These are phyloP conservation scores for Onygena corvina DNA, from an alignment of 2,329 filamentous ascomycete species.

Conservation along the genomic window DNA sequence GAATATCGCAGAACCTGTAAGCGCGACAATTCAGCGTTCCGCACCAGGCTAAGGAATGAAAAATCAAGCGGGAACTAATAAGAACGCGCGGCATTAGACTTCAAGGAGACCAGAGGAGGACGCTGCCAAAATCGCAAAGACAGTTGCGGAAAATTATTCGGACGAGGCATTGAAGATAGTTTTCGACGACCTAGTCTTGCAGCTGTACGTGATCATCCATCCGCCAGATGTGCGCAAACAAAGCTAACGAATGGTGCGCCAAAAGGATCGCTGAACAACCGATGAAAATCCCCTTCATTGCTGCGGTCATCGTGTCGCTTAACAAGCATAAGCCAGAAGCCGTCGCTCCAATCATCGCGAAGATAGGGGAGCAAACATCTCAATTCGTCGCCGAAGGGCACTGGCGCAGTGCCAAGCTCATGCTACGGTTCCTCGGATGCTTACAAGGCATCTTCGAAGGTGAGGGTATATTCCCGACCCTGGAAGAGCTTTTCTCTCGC, in stretches of 20 bases:
- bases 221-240: neutral
- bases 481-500: slow-evolving; percentile 81
- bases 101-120: slow-evolving; percentile 69
- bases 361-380: slow-evolving; percentile 51
- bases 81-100: slow-evolving; percentile 37
- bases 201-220: slow-evolving; percentile 47
- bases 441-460: slow-evolving; percentile 68
- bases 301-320: slow-evolving; percentile 65
- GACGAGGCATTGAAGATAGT: slow-evolving; percentile 62
- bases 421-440: slow-evolving; percentile 79
- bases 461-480: slow-evolving; percentile 69
- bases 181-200: slow-evolving; percentile 62
- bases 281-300: slow-evolving; percentile 92
- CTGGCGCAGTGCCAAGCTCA: slow-evolving; percentile 85
- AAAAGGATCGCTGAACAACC: slow-evolving; percentile 68
- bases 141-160: slow-evolving; percentile 73
- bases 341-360: slow-evolving; percentile 55
- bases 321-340: slow-evolving; percentile 70
- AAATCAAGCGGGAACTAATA: too few species aligned
- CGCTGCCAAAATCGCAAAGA: slow-evolving; percentile 59
- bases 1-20: slow-evolving; percentile 62
- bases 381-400: slow-evolving; percentile 57
- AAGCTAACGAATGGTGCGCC: neutral
- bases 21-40: neutral
- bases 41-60: too few species aligned